Evolutionary conservation across 257 asterid genomes (phyloP).

Genomic region (Striga asiatica): DNA sequence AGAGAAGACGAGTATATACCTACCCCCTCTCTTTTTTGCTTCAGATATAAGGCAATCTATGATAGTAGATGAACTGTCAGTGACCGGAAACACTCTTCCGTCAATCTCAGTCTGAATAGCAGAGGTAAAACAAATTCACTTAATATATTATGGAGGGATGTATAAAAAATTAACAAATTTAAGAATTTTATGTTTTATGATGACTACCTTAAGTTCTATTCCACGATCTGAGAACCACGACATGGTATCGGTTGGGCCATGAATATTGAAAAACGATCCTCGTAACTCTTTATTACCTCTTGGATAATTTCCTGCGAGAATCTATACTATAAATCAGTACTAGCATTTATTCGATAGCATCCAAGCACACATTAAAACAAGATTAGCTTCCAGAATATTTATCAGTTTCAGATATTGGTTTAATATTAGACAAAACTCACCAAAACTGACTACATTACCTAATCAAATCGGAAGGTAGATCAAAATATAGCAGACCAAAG

Average conservation of each 20-base stretch:
- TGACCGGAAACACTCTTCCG: constrained; percentile 91
- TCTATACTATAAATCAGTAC: constrained; percentile 26
- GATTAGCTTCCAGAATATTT: no score
- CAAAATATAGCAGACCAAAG: not conserved
- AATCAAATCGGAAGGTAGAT: no score
- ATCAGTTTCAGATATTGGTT: no score
- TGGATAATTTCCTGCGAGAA: constrained; percentile 78
- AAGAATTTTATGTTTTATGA: constrained; percentile 1
- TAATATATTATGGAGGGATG: constrained; percentile 1
- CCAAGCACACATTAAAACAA: no score
- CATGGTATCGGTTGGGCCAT: constrained; percentile 86
- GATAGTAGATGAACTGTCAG: constrained; percentile 70
- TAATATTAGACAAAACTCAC: no score
- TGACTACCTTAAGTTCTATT: constrained; percentile 61
- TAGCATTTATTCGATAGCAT: constrained; percentile 1
- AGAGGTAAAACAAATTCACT: constrained; percentile 16
- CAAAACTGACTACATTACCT: no score
- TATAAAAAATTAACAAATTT: constrained; percentile 4
- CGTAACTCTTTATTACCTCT: constrained; percentile 87
- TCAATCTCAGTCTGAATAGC: constrained; percentile 65
- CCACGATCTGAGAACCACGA: constrained; percentile 83
- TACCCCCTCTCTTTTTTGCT: constrained; percentile 78
- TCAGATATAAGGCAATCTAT: constrained; percentile 80
- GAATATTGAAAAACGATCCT: constrained; percentile 77
- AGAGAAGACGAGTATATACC: constrained; percentile 15